phyloP scores from a whole-genome alignment of 2,329 filamentous ascomycete genomes.

The Pezicula radicicola region DNA sequence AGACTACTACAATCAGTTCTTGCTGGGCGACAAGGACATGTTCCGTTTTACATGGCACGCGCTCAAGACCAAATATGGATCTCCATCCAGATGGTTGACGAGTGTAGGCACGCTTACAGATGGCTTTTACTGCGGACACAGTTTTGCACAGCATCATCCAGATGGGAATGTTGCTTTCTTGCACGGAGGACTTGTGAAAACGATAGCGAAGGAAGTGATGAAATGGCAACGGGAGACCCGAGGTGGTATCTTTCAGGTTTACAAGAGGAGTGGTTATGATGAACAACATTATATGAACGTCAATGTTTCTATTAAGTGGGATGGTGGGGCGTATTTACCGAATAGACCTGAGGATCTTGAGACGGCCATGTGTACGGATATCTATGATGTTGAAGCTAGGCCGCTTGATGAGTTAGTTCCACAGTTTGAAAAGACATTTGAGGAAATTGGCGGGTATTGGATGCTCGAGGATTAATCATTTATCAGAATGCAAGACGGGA shows the following conservation, averaged over 20 bases:
- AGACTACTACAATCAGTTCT: slow-evolving; percentile 23
- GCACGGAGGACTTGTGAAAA: neutral
- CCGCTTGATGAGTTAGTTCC: neutral
- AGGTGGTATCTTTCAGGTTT: neutral
- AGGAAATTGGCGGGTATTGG: neutral
- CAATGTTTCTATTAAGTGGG: neutral
- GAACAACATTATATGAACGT: neutral
- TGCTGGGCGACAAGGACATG: slow-evolving; percentile 35
- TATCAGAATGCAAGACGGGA: neutral
- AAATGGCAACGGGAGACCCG: neutral
- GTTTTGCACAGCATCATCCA: neutral
- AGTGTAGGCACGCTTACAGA: neutral
- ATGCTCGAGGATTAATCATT: neutral
- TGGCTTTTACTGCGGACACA: neutral
- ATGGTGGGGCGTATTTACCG: neutral
- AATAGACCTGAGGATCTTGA: neutral
- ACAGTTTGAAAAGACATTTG: neutral
- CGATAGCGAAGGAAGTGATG: neutral
- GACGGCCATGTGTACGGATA: neutral
- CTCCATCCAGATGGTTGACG: neutral
- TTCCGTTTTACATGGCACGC: slow-evolving; percentile 3
- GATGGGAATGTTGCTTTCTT: neutral
- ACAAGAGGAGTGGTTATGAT: neutral
- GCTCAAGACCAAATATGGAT: neutral
- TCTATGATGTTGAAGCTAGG: neutral